Evolutionary conservation across 495 filamentous ascomycete genomes (phyloP), one percentile per base, ranked within the genome.

Genomic region (Penicillium lividum): DNA sequence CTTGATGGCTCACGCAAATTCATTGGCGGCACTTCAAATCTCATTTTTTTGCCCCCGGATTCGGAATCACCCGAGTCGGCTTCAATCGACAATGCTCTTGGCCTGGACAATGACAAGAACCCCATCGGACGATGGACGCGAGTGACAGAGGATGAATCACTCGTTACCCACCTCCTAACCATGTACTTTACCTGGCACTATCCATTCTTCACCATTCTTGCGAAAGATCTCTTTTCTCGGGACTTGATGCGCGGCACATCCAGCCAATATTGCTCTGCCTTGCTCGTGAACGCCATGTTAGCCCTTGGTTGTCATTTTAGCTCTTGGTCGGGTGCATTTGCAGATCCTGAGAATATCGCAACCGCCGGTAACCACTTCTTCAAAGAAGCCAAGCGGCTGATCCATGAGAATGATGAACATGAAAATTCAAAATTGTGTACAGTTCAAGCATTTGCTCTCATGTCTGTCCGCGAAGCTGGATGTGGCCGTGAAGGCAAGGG

Each of bases 101-200:
- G 48, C n/a, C 7, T 46, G 13, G 13, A 10, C 46, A 29, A 50
- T 42, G 8, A 60, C 18, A 55, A 63, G 13, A 59, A 61, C 33
- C 85, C 91, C 7, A 78, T 93, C 28, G 84, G 82, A 10, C 91
- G 86, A 52, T 98, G 94, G 94, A 96, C 94, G 3, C 80, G 77
- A 36, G 93, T 96, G 22, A 97, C 93, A 8, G 79, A 84, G 44
- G 89, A 98, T 68, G 73, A 86, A 16, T 84, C 87, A 16, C 76
- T 97, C 9, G 84, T 98, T 59, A 82, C 84, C 13, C 95, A 98
- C 75, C 83, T 98, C 10, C 83, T 98, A 64, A 93, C 90, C 57
- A 93, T 97, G 91, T 98, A 98, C 74, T 97, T 98, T 74, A 89
- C 88, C 30, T 98, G 94, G 92, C 94, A 98, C 65, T 98, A 98